Evolutionary conservation across 371 early-diverging fungal genomes (phyloP).

Genomic region (Mortierella sp.): DNA sequence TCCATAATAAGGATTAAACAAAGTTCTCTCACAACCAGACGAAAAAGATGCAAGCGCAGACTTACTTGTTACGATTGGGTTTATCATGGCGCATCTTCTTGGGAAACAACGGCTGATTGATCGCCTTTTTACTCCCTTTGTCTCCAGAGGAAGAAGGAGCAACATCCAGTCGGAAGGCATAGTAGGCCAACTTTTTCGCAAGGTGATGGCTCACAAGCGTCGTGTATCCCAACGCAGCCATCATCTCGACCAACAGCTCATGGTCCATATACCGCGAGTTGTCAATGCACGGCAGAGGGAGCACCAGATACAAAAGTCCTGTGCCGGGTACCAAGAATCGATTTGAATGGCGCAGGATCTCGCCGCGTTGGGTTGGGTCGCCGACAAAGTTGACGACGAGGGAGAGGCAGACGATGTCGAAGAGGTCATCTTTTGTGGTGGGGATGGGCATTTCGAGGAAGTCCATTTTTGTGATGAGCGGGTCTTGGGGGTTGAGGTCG

Average conservation of each 20-base stretch:
- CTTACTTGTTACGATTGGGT: constrained; percentile 57
- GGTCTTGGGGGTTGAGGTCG: constrained; percentile 90
- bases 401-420: constrained; percentile 86
- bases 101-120: constrained; percentile 23
- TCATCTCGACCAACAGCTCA: constrained; percentile 73
- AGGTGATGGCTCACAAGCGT: constrained; percentile 73
- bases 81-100: constrained; percentile 57
- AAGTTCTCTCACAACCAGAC: not conserved
- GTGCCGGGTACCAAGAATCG: constrained; percentile 60
- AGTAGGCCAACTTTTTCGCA: constrained; percentile 82
- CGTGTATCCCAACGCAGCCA: constrained; percentile 72
- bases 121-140: not conserved
- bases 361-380: constrained; percentile 82
- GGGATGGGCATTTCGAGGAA: constrained; percentile 80
- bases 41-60: not conserved
- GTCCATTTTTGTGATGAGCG: constrained; percentile 79
- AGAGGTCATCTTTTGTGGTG: constrained; percentile 54
- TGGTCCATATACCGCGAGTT: constrained; percentile 91
- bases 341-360: constrained; percentile 65
- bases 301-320: constrained; percentile 82
- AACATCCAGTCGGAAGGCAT: constrained; percentile 66
- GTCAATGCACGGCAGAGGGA: constrained; percentile 86
- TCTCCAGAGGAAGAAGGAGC: not conserved
- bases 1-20: not conserved
- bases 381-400: constrained; percentile 94